Evolutionary conservation across 2,329 filamentous ascomycete genomes (phyloP), one percentile per base, ranked within the genome.

Genomic region (Penicillium polonicum): DNA sequence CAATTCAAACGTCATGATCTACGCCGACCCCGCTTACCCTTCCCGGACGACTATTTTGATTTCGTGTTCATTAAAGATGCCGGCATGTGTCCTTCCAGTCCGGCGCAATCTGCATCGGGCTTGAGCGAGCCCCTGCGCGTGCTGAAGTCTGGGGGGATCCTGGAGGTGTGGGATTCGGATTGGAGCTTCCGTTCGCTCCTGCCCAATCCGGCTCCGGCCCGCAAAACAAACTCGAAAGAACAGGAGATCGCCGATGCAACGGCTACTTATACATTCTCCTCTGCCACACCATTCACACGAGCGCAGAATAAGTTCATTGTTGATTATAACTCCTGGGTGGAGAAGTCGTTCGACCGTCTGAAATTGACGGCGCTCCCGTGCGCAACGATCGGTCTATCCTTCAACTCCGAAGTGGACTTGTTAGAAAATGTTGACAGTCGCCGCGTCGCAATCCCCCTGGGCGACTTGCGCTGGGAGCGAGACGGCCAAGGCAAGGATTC

Each of bases 101-200:
- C 79, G 5, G 72, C 73, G 19, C 79, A 84, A 57, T 83, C 86
- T 35, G 78, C 82, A 44, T 70, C 68, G 25, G 76, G 84, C n/a
- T 71, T 87, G 58, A 88, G 90, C 63, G 91, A 97, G 70, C 88
- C 87, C 60, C 78, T 93, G 45, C 88, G 92, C 19, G 77, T 96
- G 13, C 79, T 96, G 36, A 86, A 83, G 63, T 87, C 89, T 0
- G 91, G 90, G 17, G 93, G 93, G 5, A 85, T 86, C 2, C 70
- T 97, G 27, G 93, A 97, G 71, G 82, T 95, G 17, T 97, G 92
- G 92, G 92, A 96, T 63, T 88, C 88, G 5, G 92, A 97, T 74
- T 86, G 92, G 70, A 84, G 88, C 13, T 85, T 96, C 62, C 88
- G 92, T 65, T 92, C 92, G 73, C 81, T 97, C 29, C 82, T 91